These are phyloP conservation scores for Elongisporangium senticosum DNA, from an alignment of 352 stramenopile species.

Conservation along the genomic window DNA sequence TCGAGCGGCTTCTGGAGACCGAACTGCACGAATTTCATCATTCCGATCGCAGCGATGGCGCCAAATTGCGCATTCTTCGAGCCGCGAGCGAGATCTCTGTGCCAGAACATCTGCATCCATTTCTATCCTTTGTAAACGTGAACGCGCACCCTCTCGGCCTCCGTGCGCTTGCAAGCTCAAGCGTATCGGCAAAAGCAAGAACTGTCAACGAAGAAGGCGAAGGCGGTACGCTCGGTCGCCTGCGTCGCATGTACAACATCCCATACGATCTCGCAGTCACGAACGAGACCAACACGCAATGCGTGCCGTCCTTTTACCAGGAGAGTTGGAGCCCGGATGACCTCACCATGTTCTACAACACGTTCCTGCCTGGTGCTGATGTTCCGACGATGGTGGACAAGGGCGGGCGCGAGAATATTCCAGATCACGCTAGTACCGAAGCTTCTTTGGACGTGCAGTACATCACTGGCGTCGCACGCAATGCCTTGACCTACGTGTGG, in stretches of 20 bases:
- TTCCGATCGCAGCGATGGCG: not conserved
- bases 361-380: conserved; percentile 39
- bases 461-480: conserved; percentile 76
- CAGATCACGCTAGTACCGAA: conserved; percentile 45
- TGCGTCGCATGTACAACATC: conserved; percentile 64
- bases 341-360: conserved; percentile 46
- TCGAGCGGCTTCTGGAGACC: conserved; percentile 45
- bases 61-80: conserved; percentile 24
- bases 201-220: not conserved
- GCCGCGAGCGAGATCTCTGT: conserved; percentile 25
- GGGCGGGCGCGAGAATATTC: conserved; percentile 38
- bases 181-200: conserved; percentile 3
- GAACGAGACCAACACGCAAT: conserved; percentile 57
- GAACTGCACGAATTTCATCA: conserved; percentile 45
- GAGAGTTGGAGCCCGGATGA: conserved; percentile 58
- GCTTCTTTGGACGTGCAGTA: conserved; percentile 90
- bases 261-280: conserved; percentile 59
- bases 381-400: conserved; percentile 53
- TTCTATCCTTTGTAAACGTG: conserved; percentile 63
- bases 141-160: conserved; percentile 62
- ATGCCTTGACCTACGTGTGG: conserved; percentile 76
- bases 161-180: conserved; percentile 29
- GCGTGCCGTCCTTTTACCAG: conserved; percentile 71
- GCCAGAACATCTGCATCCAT: conserved; percentile 26
- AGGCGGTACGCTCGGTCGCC: conserved; percentile 27